Evolutionary conservation across 2,329 filamentous ascomycete genomes (phyloP).

Genomic region (Diaporthe citriasiana): DNA sequence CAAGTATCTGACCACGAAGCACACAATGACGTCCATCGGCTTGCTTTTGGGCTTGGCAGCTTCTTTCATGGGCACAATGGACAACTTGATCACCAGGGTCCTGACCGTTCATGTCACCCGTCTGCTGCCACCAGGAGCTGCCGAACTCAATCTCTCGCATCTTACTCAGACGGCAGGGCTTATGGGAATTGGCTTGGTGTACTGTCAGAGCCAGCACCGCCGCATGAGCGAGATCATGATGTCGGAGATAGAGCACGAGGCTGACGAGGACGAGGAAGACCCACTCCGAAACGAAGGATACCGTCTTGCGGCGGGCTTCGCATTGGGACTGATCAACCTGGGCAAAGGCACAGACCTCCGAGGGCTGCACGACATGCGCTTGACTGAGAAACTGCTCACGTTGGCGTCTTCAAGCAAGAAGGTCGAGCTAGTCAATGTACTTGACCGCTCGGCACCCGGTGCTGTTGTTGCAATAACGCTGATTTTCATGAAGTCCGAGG

Average conservation of each 20-base stretch:
- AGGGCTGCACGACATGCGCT: conserved; percentile 92
- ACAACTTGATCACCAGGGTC: conserved; percentile 91
- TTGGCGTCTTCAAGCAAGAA: conserved; percentile 91
- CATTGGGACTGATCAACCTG: conserved; percentile 93
- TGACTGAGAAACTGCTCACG: conserved; percentile 88
- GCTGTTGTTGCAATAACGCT: conserved; percentile 90
- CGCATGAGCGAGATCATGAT: conserved; percentile 99
- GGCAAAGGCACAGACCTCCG: conserved; percentile 90
- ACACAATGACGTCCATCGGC: conserved; percentile 98
- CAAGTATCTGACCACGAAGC: conserved; percentile 98
- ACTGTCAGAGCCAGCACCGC: conserved; percentile 95
- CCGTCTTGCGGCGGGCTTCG: conserved; percentile 91
- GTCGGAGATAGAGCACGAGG: conserved; percentile 93
- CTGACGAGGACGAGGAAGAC: conserved; percentile 85
- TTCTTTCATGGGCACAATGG: conserved; percentile 97
- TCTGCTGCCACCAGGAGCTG: conserved; percentile 92
- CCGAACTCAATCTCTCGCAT: conserved; percentile 92
- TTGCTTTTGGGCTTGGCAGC: conserved; percentile 92
- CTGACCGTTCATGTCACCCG: conserved; percentile 96
- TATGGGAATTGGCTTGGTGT: conserved; percentile 95
- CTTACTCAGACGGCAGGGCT: conserved; percentile 95
- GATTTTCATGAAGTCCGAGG: conserved; percentile 97
- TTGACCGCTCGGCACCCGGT: conserved; percentile 94
- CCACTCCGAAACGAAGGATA: conserved; percentile 95
- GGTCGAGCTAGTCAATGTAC: conserved; percentile 90